Evolutionary conservation across 148 eudicot species (phyloP).

Genomic region (Camellia granthamiana): DNA sequence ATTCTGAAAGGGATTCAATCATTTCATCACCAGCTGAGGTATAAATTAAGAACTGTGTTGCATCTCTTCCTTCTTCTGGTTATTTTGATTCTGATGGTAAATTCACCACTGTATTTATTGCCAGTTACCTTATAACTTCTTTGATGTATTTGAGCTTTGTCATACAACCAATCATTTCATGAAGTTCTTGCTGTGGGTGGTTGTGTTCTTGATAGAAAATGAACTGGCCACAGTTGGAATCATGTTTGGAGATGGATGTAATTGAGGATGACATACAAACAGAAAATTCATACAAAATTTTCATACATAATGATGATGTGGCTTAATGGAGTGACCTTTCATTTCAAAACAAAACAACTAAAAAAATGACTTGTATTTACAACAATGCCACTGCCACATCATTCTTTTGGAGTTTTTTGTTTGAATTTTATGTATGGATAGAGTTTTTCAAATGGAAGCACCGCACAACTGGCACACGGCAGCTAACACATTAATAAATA

Average conservation of each 20-base stretch:
- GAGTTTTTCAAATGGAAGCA: constrained; percentile 3
- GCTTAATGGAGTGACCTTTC: too few relatives aligned
- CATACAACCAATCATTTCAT: not conserved
- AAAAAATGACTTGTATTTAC: too few relatives aligned
- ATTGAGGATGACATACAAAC: not conserved
- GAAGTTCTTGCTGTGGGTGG: not conserved
- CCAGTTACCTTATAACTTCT: not conserved
- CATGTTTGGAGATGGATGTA: not conserved
- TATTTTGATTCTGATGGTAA: not conserved
- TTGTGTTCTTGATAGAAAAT: not conserved
- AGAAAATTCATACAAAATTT: too few relatives aligned
- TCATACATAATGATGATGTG: too few relatives aligned
- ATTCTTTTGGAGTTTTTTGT: not conserved
- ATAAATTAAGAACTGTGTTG: not conserved
- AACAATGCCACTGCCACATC: not conserved
- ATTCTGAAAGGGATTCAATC: constrained; percentile 46
- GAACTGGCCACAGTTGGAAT: not conserved
- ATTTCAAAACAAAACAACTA: too few relatives aligned
- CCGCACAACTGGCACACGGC: not conserved
- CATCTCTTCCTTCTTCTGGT: not conserved
- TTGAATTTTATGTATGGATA: not conserved
- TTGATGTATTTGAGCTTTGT: not conserved
- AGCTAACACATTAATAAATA: not conserved
- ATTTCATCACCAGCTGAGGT: constrained; percentile 44
- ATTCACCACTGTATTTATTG: not conserved